A percentile compares a stretch with the other conserved stretches of the same genome.
These are phyloP conservation scores for Pugionium cornutum DNA, from an alignment of 345 rosid species.

Conservation along the genomic window DNA sequence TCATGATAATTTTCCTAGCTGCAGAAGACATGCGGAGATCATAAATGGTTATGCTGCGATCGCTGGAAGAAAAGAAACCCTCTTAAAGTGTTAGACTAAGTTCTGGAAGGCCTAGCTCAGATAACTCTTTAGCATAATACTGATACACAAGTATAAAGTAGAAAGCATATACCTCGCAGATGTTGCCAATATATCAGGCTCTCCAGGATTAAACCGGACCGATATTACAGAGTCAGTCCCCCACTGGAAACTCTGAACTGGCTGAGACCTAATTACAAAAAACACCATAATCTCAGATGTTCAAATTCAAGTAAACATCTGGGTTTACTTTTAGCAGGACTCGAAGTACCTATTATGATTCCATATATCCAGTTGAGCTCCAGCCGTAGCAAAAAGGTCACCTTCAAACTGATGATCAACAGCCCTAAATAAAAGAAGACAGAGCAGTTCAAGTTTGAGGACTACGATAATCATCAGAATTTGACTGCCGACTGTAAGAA, in stretches of 20 bases:
- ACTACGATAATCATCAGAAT: conserved; percentile 5
- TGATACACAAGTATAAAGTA: conserved; percentile 4
- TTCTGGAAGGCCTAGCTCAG: conserved; percentile 11
- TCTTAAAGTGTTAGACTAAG: conserved; percentile 11
- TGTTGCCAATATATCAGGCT: conserved; percentile 76
- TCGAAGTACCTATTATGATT: conserved; percentile 80
- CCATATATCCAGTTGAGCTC: conserved; percentile 96
- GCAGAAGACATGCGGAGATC: conserved; percentile 87
- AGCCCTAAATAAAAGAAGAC: conserved; percentile 53
- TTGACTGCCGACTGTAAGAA: conserved; percentile 11
- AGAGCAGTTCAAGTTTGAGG: conserved; percentile 3
- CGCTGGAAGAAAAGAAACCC: conserved; percentile 50
- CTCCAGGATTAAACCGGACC: conserved; percentile 93
- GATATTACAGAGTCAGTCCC: conserved; percentile 82
- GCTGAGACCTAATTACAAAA: conserved; percentile 71
- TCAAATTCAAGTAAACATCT: neutral
- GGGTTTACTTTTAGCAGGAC: neutral
- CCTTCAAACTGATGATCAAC: conserved; percentile 95
- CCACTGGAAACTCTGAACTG: conserved; percentile 82
- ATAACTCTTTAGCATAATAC: neutral
- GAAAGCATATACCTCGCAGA: conserved; percentile 64
- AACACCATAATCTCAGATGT: neutral
- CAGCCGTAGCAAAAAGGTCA: conserved; percentile 88
- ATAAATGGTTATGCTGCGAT: conserved; percentile 72
- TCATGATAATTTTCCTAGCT: conserved; percentile 77